Conservation (phyloP, 2,329 filamentous ascomycete species). For the Parasarocladium wereldwijsianum region DNA sequence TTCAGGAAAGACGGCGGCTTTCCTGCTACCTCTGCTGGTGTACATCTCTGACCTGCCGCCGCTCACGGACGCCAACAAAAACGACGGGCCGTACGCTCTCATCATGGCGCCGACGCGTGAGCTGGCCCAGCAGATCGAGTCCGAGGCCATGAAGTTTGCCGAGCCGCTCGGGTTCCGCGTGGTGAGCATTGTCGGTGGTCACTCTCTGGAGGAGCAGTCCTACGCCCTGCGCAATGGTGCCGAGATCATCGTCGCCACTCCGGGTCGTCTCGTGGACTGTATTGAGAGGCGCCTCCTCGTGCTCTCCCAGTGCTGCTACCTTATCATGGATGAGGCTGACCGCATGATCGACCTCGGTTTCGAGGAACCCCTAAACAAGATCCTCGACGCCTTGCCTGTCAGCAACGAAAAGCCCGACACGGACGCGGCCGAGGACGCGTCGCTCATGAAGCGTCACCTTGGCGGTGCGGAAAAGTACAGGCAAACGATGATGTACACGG, state of each 20-base stretch:
- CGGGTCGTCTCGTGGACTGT: conserved; percentile 91
- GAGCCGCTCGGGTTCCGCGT: conserved; percentile 82
- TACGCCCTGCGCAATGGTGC: conserved; percentile 83
- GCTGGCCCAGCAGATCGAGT: conserved; percentile 92
- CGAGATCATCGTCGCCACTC: conserved; percentile 97
- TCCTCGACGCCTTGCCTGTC: conserved; percentile 84
- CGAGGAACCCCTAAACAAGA: conserved; percentile 94
- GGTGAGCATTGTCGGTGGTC: conserved; percentile 95
- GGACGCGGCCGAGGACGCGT: conserved; percentile 75
- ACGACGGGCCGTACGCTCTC: conserved; percentile 93
- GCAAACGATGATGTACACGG: conserved; percentile 99
- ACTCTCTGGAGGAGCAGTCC: conserved; percentile 85
- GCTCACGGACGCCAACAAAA: conserved; percentile 72
- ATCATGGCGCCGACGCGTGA: conserved; percentile 94
- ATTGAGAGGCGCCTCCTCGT: conserved; percentile 88
- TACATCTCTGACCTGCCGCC: conserved; percentile 88
- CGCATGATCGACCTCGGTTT: conserved; percentile 98
- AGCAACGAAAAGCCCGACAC: conserved; percentile 90
- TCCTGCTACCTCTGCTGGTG: conserved; percentile 78
- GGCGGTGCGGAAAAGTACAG: conserved; percentile 68
- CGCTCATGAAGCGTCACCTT: conserved; percentile 70
- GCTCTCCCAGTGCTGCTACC: conserved; percentile 89
- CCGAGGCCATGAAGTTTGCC: conserved; percentile 86
- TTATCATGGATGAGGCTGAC: conserved; percentile 99
- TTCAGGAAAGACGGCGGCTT: conserved; percentile 96